Conservation (phyloP, 768 basidiomycete genomes). For the Auricularia heimuer region DNA sequence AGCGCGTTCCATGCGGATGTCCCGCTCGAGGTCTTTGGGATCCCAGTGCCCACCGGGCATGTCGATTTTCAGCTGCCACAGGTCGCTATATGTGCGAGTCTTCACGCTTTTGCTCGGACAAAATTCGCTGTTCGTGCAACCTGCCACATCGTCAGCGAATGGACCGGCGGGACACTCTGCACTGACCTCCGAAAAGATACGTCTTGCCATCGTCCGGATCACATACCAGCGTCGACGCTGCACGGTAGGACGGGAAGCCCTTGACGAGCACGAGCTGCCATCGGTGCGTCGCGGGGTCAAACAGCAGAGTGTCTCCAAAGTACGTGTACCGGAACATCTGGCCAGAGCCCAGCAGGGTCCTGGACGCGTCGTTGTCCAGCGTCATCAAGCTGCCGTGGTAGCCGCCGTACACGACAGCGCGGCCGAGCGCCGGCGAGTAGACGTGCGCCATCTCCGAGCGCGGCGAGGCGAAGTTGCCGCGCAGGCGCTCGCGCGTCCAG, state of each 20-base stretch:
- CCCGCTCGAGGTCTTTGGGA: conserved; percentile 28
- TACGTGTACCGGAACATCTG: conserved; percentile 24
- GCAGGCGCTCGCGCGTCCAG: conserved; percentile 26
- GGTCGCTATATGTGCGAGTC: conserved; percentile 25
- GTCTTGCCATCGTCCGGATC: conserved; percentile 28
- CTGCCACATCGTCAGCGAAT: not conserved
- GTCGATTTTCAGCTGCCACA: conserved; percentile 32
- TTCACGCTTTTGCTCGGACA: conserved; percentile 22
- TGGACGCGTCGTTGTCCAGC: conserved; percentile 1
- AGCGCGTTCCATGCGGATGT: conserved; percentile 25
- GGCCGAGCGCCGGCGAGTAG: conserved; percentile 23
- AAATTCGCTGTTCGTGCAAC: conserved; percentile 31
- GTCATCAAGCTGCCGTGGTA: conserved; percentile 23
- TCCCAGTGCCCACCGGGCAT: conserved; percentile 28
- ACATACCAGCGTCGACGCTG: conserved; percentile 23
- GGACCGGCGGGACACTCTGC: too few relatives aligned
- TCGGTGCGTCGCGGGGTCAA: conserved; percentile 14
- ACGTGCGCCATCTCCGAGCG: conserved; percentile 25
- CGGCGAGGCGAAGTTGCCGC: conserved; percentile 25
- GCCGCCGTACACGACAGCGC: conserved; percentile 31
- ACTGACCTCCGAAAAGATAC: conserved; percentile 26
- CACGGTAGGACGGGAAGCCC: conserved; percentile 35
- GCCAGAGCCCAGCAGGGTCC: not conserved
- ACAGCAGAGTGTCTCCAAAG: conserved; percentile 33
- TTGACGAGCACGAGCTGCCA: conserved; percentile 32